These are phyloP conservation scores for Blastobotrys malaysiensis DNA, from an alignment of 1,139 yeast species.

Conservation along the genomic window DNA sequence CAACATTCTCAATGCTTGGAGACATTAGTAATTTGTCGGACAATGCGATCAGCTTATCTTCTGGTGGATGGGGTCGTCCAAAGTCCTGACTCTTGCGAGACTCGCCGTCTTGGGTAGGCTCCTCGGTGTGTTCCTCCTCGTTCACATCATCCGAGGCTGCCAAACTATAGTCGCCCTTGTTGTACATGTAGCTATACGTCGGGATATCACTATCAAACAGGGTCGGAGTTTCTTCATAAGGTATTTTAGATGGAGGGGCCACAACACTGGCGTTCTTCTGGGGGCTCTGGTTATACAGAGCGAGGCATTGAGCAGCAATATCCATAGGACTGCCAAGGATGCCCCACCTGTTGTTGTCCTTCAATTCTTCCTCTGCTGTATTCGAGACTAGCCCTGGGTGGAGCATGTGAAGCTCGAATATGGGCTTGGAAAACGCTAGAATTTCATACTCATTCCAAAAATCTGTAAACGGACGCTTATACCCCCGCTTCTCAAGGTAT, in stretches of 20 bases:
- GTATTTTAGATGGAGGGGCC: constrained; percentile 9
- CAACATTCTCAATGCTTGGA: background rate
- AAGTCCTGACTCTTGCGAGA: background rate
- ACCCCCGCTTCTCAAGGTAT: constrained; percentile 25
- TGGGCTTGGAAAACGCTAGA: constrained; percentile 25
- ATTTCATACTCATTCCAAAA: constrained; percentile 35
- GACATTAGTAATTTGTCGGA: background rate
- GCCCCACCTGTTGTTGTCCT: constrained; percentile 34
- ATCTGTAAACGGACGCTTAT: constrained; percentile 22
- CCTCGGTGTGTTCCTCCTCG: background rate
- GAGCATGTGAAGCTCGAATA: constrained; percentile 36
- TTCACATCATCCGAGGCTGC: background rate
- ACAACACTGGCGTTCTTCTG: constrained; percentile 1
- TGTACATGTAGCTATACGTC: constrained; percentile 6
- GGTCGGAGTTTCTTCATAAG: constrained; percentile 11
- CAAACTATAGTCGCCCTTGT: background rate
- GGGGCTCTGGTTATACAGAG: constrained; percentile 21
- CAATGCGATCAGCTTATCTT: background rate
- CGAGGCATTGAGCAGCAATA: constrained; percentile 34
- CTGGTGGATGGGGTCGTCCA: background rate
- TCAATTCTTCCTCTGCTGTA: constrained; percentile 40
- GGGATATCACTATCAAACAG: constrained; percentile 8
- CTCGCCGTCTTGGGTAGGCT: background rate
- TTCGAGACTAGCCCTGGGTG: constrained; percentile 46
- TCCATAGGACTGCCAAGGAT: constrained; percentile 30